phyloP scores from a whole-genome alignment of 129 eudicot genomes.

The Flaveria ramosissima region DNA sequence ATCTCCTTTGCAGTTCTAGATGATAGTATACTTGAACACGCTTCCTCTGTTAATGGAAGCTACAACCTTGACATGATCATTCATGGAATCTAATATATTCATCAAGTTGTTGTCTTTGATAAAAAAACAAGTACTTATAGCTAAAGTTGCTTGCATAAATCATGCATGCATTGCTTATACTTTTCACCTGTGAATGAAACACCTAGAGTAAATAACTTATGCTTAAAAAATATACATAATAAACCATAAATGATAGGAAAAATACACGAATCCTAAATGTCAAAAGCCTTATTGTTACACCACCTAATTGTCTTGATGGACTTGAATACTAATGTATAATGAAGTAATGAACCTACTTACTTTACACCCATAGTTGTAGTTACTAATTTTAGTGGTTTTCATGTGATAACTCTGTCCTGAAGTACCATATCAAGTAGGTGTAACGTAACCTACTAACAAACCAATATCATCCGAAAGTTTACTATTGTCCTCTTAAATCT shows the following conservation, averaged over 20 bases:
- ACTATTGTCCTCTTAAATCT: too few species aligned
- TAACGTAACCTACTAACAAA: too few species aligned
- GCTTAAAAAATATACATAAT: not conserved
- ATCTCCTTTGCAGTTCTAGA: constrained; percentile 10
- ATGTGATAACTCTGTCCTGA: too few species aligned
- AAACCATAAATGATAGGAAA: too few species aligned
- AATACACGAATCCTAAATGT: constrained; percentile 2
- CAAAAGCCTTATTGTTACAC: constrained; percentile 2
- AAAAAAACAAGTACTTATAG: not conserved
- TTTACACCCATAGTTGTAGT: too few species aligned
- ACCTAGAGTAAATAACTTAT: not conserved
- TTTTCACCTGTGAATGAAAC: not conserved
- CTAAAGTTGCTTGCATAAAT: not conserved
- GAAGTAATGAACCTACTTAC: too few species aligned
- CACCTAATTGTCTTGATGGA: not conserved
- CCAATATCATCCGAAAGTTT: too few species aligned
- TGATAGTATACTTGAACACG: not conserved
- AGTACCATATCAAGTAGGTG: too few species aligned
- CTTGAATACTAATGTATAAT: not conserved
- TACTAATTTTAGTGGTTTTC: too few species aligned
- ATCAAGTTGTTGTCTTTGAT: not conserved
- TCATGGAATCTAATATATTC: not conserved
- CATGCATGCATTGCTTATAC: not conserved
- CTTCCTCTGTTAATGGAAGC: not conserved
- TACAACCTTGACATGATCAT: not conserved